phyloP scores from a whole-genome alignment of 441 rosid genomes.

The Erodium trifolium region DNA sequence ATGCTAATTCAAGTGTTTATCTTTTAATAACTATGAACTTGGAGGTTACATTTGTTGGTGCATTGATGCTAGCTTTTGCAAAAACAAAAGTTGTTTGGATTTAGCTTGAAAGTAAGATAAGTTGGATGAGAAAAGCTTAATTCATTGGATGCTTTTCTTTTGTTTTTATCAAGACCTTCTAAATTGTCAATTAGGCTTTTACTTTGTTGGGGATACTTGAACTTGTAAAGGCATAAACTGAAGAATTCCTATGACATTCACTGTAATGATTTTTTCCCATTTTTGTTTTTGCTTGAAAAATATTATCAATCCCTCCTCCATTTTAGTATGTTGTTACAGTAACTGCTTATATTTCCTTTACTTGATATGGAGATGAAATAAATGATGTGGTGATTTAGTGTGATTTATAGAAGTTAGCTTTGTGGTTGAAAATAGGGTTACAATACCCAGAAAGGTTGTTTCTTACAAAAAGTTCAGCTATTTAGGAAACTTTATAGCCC shows the following conservation, averaged over 20 bases:
- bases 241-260: neutral
- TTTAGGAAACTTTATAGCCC: neutral
- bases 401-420: neutral
- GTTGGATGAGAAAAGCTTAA: neutral
- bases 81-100: neutral
- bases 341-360: too few relatives aligned
- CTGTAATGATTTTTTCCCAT: too few relatives aligned
- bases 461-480: neutral
- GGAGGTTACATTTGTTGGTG: neutral
- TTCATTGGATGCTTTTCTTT: neutral
- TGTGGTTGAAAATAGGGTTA: neutral
- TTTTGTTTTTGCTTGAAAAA: neutral
- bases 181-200: neutral
- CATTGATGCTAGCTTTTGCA: neutral
- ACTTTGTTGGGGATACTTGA: neutral
- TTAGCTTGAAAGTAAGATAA: neutral
- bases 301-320: neutral
- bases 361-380: too few relatives aligned
- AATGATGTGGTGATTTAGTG: too few relatives aligned
- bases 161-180: neutral
- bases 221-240: neutral
- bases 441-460: slow-evolving; percentile 3
- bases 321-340: too few relatives aligned
- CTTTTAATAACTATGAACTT: too few relatives aligned
- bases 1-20: neutral